Conservation (phyloP, 257 asterid species). For the Nicotiana obtusifolia region DNA sequence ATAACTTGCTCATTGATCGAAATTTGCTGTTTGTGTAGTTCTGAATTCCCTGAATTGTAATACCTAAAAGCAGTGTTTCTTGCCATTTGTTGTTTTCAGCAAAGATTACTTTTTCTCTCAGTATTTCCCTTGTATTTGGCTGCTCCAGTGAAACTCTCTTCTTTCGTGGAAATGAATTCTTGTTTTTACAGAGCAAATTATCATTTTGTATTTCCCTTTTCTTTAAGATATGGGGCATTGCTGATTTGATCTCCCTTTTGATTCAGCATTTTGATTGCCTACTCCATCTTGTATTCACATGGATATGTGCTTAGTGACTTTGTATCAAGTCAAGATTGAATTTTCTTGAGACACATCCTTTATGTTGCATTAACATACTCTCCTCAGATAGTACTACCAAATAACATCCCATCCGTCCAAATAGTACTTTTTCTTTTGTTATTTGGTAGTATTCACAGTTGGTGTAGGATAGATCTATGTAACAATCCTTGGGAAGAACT, state of each 20-base stretch:
- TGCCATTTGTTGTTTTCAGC: constrained; percentile 9
- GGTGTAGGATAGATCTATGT: background rate
- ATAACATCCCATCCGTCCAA: background rate
- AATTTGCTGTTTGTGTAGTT: background rate
- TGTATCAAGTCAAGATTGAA: background rate
- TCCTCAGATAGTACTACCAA: background rate
- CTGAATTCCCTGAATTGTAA: background rate
- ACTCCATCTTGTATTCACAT: background rate
- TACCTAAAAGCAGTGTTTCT: constrained; percentile 1
- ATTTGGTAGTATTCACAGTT: background rate
- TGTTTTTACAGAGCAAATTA: background rate
- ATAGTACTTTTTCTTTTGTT: background rate
- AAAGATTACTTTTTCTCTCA: background rate
- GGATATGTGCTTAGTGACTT: background rate
- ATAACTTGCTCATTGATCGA: constrained; percentile 14
- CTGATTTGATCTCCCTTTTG: background rate
- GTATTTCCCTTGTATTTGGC: constrained; percentile 3
- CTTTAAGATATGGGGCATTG: background rate
- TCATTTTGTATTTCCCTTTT: background rate
- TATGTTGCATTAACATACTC: background rate
- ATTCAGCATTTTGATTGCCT: background rate
- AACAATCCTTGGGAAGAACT: background rate
- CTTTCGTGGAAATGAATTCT: background rate
- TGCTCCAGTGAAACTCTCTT: background rate
- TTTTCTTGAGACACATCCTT: background rate